phyloP scores from a whole-genome alignment of 1,284 basidiomycete genomes.

The Microbotryomycetes sp. region DNA sequence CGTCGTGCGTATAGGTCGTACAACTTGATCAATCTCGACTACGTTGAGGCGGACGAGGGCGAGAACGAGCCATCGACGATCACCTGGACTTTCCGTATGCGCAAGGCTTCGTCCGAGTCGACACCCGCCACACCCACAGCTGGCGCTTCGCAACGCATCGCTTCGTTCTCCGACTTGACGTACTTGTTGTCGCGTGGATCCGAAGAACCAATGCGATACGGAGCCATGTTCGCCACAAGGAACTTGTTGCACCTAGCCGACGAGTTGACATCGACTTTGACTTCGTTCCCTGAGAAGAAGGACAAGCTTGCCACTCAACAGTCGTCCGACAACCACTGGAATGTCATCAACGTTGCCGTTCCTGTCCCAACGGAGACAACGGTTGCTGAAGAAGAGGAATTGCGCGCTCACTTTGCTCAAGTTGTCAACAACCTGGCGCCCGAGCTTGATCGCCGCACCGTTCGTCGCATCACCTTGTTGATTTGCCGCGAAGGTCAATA shows the following conservation, averaged over 20 bases:
- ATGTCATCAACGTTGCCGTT: slow-evolving; percentile 89
- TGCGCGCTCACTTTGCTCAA: slow-evolving; percentile 65
- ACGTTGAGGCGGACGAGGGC: slow-evolving; percentile 74
- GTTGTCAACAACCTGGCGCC: slow-evolving; percentile 67
- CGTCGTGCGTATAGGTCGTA: slow-evolving; percentile 95
- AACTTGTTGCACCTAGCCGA: slow-evolving; percentile 62
- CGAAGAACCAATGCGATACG: slow-evolving; percentile 77
- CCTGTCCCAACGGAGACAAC: slow-evolving; percentile 72
- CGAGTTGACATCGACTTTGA: slow-evolving; percentile 51
- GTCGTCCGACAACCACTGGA: slow-evolving; percentile 41
- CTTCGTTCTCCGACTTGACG: slow-evolving; percentile 86
- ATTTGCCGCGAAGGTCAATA: slow-evolving; percentile 88
- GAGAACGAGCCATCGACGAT: slow-evolving; percentile 76
- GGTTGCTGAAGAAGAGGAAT: slow-evolving; percentile 68
- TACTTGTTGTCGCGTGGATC: slow-evolving; percentile 76
- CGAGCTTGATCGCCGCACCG: slow-evolving; percentile 64
- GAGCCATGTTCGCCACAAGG: slow-evolving; percentile 82
- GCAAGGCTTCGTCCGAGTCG: slow-evolving; percentile 54
- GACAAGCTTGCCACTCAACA: slow-evolving; percentile 10
- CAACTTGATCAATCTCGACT: slow-evolving; percentile 83
- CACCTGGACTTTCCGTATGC: slow-evolving; percentile 90
- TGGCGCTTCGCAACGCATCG: slow-evolving; percentile 41
- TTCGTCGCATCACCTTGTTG: slow-evolving; percentile 86
- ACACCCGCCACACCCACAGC: slow-evolving; percentile 38
- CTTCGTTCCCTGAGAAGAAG: slow-evolving; percentile 34